These are phyloP conservation scores for Arctium lappa DNA, from an alignment of 129 eudicot species.

Conservation along the genomic window DNA sequence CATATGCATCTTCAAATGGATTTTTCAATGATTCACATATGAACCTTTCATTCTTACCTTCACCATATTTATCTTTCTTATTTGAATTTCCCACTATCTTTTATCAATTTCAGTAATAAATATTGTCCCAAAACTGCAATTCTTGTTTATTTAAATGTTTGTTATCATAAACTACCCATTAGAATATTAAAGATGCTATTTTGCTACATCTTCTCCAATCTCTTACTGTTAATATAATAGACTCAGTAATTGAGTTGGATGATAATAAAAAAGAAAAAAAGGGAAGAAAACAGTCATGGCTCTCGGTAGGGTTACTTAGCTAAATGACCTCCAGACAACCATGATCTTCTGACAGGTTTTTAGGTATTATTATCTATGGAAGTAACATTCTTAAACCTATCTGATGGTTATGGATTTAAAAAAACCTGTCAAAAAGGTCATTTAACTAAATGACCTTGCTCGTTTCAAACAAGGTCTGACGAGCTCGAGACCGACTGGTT, in stretches of 20 bases:
- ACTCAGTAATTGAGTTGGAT: conserved; percentile 11
- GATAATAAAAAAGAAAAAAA: no score
- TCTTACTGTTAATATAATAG: conserved; percentile 35
- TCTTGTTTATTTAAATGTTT: conserved; percentile 13
- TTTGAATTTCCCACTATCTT: neutral
- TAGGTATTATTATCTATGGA: neutral
- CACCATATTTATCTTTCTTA: neutral
- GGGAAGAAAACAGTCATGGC: no score
- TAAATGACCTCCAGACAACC: no score
- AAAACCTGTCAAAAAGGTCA: neutral
- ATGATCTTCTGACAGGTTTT: neutral
- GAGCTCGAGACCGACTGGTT: no score
- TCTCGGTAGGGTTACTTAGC: no score
- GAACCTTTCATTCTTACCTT: neutral
- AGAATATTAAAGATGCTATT: conserved; percentile 28
- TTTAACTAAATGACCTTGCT: no score
- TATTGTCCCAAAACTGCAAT: neutral
- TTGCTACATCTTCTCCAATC: conserved; percentile 26
- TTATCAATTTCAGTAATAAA: neutral
- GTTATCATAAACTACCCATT: conserved; percentile 19
- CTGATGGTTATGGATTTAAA: neutral
- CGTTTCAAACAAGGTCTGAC: no score
- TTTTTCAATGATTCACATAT: neutral
- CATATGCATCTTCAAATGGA: no score
- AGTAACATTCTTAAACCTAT: no score